Conservation (phyloP, 2,329 filamentous ascomycete species). For the Rutstroemia sp. region DNA sequence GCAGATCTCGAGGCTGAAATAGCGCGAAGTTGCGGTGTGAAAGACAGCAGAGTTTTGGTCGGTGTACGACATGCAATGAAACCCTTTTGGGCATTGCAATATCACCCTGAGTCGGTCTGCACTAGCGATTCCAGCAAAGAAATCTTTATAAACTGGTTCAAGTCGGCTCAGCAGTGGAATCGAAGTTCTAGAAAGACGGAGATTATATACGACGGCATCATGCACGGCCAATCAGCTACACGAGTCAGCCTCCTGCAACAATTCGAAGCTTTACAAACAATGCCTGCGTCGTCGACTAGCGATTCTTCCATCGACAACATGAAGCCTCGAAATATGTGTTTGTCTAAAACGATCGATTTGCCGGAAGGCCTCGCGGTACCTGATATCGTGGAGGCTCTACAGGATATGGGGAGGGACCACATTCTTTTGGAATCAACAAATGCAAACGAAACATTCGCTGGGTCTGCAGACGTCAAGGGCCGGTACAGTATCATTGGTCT, state of each 20-base stretch:
- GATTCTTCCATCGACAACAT: slow-evolving; percentile 1
- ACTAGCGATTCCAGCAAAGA: slow-evolving; percentile 47
- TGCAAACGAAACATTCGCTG: slow-evolving; percentile 37
- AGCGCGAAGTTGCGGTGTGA: slow-evolving; percentile 20
- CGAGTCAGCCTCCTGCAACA: slow-evolving; percentile 23
- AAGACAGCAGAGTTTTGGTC: slow-evolving; percentile 45
- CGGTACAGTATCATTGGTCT: slow-evolving; percentile 69
- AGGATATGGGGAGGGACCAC: slow-evolving; percentile 33
- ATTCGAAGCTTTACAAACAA: slow-evolving; percentile 10
- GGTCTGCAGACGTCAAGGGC: slow-evolving; percentile 44
- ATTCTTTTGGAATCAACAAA: slow-evolving; percentile 56
- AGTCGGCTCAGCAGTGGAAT: slow-evolving; percentile 41
- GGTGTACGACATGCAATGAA: slow-evolving; percentile 48
- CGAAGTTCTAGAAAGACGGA: slow-evolving; percentile 5
- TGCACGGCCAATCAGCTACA: slow-evolving; percentile 19
- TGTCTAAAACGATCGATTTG: slow-evolving; percentile 36
- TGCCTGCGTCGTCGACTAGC: slow-evolving; percentile 2
- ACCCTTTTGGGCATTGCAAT: slow-evolving; percentile 64
- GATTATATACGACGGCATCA: slow-evolving; percentile 4
- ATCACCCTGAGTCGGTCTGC: slow-evolving; percentile 65
- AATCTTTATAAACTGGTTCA: slow-evolving; percentile 58
- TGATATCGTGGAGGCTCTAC: slow-evolving; percentile 42
- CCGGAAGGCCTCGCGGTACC: slow-evolving; percentile 42
- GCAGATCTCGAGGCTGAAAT: slow-evolving; percentile 17
- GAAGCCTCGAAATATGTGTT: slow-evolving; percentile 29